Base-by-base conservation (phyloP, 805 yeast species). In the Yamadazyma insecticola region DNA sequence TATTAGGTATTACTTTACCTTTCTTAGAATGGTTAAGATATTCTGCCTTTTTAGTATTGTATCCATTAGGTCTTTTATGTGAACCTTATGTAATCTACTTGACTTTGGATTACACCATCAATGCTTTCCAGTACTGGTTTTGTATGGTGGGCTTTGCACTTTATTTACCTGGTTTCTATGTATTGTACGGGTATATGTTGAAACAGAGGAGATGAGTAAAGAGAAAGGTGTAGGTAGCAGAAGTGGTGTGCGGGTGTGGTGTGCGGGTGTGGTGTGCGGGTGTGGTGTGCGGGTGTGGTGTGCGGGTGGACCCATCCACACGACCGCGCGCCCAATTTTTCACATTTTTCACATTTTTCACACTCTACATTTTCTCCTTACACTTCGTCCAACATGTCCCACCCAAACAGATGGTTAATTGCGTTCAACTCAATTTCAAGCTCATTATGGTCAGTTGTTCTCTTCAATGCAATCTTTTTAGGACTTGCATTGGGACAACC, bases 401-500 rank as follows among this genome's bases (percentile, higher is more conserved):
- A 40, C 24, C 52, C 55, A 9, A 52, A 60, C 26, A 55, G 46
- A 40, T 64, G 66, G 65, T 53, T 65, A 30, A 49, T 63, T 31
- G 57, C 68, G 13, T 65, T 64, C 44, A 66, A 66, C 40, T 57
- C 67, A 19, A 47, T 64, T 26, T 63, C 70, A 9, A 54, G 68
- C 3, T 59, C 67, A 11, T 51, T 63, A 26, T 66, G 72, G 72
- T 44, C 63, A 26, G 47, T 63, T 31, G 59, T 65, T 6, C 44
- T 64, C 13, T 61, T 60, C 50, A 64, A 65, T 47, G 52, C 67
- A 16, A 37, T 61, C 3, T 63, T 63, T 35, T 45, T 64, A 29
- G 48, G 55, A 4, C 12, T 39, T 3, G 31, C 49, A 5, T 47
- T 63, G 33, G 89, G 90, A 2, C 84, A 85, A 42, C 88, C 88